A percentile compares a stretch with the other conserved stretches of the same genome.
Conservation (phyloP, 768 basidiomycete genomes). For the Mycena floridula region DNA sequence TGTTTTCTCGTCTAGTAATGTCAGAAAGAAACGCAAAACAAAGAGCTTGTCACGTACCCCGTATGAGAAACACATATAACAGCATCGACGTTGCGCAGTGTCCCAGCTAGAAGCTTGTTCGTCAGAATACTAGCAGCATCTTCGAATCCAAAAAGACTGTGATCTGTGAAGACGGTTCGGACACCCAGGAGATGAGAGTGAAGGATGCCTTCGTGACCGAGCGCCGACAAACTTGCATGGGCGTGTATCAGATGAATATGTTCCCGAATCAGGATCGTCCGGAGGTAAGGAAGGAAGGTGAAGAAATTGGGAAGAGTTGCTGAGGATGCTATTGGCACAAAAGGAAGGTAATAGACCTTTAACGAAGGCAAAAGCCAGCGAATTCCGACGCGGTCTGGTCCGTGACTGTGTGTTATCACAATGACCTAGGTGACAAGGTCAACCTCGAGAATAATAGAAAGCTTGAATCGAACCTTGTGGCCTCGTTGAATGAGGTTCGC, state of each 20-base stretch:
- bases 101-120: constrained; percentile 88
- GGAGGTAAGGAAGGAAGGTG: constrained; percentile 85
- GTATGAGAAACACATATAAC: constrained; percentile 97
- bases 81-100: constrained; percentile 86
- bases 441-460: too few species aligned
- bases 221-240: constrained; percentile 83
- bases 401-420: constrained; percentile 89
- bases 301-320: constrained; percentile 95
- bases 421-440: constrained; percentile 56
- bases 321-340: constrained; percentile 81
- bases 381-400: constrained; percentile 79
- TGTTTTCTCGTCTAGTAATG: constrained; percentile 86
- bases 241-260: constrained; percentile 84
- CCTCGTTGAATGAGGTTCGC: constrained; percentile 76
- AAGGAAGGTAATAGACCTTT: constrained; percentile 94
- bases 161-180: constrained; percentile 93
- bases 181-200: constrained; percentile 85
- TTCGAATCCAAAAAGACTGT: constrained; percentile 93
- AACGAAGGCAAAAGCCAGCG: constrained; percentile 83
- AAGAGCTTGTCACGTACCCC: constrained; percentile 47
- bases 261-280: constrained; percentile 84
- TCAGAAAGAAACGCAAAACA: neutral
- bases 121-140: constrained; percentile 96
- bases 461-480: constrained; percentile 78
- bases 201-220: constrained; percentile 90